Evolutionary conservation across 2,329 filamentous ascomycete genomes (phyloP), one percentile per base, ranked within the genome.

Genomic region (Dactylella cylindrospora): DNA sequence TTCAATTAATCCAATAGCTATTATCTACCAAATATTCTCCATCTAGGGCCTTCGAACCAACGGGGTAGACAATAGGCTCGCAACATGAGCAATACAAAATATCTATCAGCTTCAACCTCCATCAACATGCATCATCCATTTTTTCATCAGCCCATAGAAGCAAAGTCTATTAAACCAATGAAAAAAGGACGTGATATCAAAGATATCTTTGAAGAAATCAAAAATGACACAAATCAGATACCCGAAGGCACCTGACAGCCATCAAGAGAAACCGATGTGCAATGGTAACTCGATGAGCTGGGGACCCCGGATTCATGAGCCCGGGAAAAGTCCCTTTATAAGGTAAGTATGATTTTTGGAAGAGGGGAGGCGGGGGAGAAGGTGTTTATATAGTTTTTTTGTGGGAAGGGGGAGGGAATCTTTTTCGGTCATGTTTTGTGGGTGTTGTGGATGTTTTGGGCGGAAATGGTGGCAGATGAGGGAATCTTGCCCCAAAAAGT

Each of bases 281-380:
- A 43, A 51, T 51, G 47, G 12, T 13, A 15, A 51, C 35, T 23
- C 8, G 25, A 38, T 20, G 13, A 22, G 22, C 26, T 15, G 15
- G 26, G n/a, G 26, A 12, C 6, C 47, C 12, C n/a, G 26, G n/a
- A 41, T 33, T 32, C n/a, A 10, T 43, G 36, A 51, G 19, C 36
- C 13, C 26, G 17, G 9, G 26, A n/a, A n/a, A n/a, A n/a, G 12
- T 4, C 28, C 35, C 20, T n/a, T 26, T 17, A 35, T 13, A 51
- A 51, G 47, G 47, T 51, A 51, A 51, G 47, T 51, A 51, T 51
- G 35, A 51, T 5, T 35, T n/a, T n/a, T n/a, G n/a, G 33, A 41
- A 51, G 35, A 33, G 26, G 19, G 19, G n/a, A n/a, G 28, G 25
- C 36, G 12, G 35, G 19, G 47, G 19, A 25, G 5, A 10, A 1